Base-by-base conservation (phyloP, 495 filamentous ascomycete species). In the Annulohypoxylon maeteangense region DNA sequence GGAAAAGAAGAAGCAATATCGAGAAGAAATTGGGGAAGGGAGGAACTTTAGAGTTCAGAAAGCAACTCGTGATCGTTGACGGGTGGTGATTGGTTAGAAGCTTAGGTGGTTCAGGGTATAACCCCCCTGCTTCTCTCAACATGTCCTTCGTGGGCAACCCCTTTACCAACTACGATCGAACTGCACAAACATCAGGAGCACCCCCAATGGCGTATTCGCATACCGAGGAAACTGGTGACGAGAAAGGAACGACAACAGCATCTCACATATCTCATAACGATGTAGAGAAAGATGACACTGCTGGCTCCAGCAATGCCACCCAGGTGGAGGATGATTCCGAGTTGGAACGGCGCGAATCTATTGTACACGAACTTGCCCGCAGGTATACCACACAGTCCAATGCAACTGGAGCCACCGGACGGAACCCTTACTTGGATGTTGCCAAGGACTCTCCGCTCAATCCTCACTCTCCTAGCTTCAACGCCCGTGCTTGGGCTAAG, bases 401-500 rank as follows among this genome's bases (percentile, higher is more conserved):
- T 2, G 76, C 73, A 3, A 75, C 76, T 38, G 74, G 77, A 31
- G 70, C 59, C 10, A 16, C 67, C 7, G 79, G 80, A 50, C 57
- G 56, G 8, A 82, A 81, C 67, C 72, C 78, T 22, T 84, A 80
- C 67, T 38, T 76, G 22, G 74, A 79, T 45, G 70, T 65, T 7
- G 79, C 77, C 14, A 75, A 80, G 62, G 64, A 81, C 50, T 85
- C 83, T 44, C 80, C 82, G 0, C 56, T 86, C 34, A 86, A 90
- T 68, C 88, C 88, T 29, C 74, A 79, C 45, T 84, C 83, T 25
- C 75, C 77, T 27, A 81, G 87, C 40, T 90, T 90, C 76, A 83
- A 78, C 62, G 78, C 80, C 45, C 79, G 80, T 22, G 80, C 81
- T 22, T 90, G 88, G 88, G 82, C 83, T 32, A 88, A 88, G 79